Base-by-base conservation (phyloP, 148 eudicot species). In the Camellia lanceoleosa region DNA sequence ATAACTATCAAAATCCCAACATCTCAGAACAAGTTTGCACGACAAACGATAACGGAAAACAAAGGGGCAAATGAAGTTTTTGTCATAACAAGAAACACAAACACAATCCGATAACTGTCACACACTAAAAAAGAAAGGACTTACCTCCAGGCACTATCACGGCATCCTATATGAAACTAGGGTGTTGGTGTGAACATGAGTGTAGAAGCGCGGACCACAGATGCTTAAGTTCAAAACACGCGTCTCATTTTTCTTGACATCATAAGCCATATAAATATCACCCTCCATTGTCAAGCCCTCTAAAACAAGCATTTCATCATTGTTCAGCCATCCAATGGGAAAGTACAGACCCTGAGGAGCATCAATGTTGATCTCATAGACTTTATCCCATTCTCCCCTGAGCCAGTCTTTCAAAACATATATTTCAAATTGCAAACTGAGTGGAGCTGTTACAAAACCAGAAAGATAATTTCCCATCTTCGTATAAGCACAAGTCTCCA, bases 391-490 rank as follows among this genome's bases (percentile, higher is more conserved):
- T 65, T 65, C 68, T 65, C 68, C 68, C 68, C 43, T 6, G 42
- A 13, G 68, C 43, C 42, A 65, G 68, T 65, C 68, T 30, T 65
- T 65, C 68, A 65, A 65, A 23, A 65, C 43, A 30, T 4, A 30
- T 65, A 65, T 65, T 11, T 65, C 68, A 23, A 23, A 65, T 43
- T 65, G 42, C 41, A 13, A 20, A 65, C 13, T 30, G 13, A 43
- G 11, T 13, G 43, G 14, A 65, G 42, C 14, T 9, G 43, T 65
- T 23, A 11, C 12, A 23, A 65, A 65, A 30, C 68, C 12, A 65
- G 68, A 23, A 30, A 65, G 68, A 65, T 20, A 65, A 65, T 65
- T 43, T 30, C 68, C 68, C 68, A 65, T 65, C 43, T 30, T 20
- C 14, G 30, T 7, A 12, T 65, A 65, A 23, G 43, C 68, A 65